phyloP scores from a whole-genome alignment of 352 stramenopile species.

The Pythium insidiosum region DNA sequence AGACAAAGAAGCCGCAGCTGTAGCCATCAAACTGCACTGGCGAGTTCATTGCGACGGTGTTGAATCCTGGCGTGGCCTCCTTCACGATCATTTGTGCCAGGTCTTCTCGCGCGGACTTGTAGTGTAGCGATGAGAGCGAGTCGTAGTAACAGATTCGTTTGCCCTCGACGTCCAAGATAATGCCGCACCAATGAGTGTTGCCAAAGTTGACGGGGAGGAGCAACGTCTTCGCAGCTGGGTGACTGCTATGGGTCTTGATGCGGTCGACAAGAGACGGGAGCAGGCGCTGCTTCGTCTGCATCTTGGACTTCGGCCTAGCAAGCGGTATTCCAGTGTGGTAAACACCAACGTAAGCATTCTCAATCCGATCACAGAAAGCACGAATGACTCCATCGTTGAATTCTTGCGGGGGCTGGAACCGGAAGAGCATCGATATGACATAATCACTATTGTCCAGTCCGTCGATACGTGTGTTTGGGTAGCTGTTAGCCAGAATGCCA shows the following conservation, averaged over 20 bases:
- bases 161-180: background rate
- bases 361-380: background rate
- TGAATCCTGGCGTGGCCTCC: background rate
- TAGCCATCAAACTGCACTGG: background rate
- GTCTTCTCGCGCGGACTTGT: background rate
- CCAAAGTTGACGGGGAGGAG: background rate
- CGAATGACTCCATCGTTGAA: background rate
- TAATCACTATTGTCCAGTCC: background rate
- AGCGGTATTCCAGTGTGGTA: background rate
- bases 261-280: background rate
- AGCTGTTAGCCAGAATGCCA: background rate
- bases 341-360: background rate
- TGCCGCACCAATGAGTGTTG: background rate
- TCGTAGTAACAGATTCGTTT: background rate
- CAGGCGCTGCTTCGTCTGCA: background rate
- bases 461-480: background rate
- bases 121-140: background rate
- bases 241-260: background rate
- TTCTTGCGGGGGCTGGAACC: background rate
- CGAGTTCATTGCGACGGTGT: background rate
- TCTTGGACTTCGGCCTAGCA: background rate
- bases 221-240: background rate
- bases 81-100: background rate
- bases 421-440: background rate
- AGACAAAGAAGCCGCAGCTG: background rate